Conservation (phyloP, 305 asterid genomes). For the Solanum hybrid region DNA sequence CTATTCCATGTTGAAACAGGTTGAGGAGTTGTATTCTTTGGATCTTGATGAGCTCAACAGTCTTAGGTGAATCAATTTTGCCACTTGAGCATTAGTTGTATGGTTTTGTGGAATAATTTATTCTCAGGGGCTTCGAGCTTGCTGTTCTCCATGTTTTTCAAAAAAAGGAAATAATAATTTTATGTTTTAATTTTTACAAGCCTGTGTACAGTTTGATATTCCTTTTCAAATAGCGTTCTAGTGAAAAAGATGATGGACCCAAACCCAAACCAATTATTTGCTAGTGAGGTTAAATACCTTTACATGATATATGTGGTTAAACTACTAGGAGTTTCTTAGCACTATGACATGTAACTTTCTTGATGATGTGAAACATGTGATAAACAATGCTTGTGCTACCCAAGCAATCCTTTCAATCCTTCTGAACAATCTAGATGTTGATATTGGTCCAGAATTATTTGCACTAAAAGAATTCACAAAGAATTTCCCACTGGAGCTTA, state of each 20-base stretch:
- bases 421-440: slow-evolving; percentile 69
- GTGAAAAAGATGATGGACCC: slow-evolving; percentile 94
- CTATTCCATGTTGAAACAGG: slow-evolving; percentile 35
- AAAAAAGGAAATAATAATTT: not conserved
- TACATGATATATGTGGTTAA: slow-evolving; percentile 1
- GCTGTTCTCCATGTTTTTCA: not conserved
- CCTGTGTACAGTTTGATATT: slow-evolving; percentile 81
- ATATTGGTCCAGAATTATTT: slow-evolving; percentile 68
- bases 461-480: slow-evolving; percentile 81
- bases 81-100: not conserved
- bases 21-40: slow-evolving; percentile 88
- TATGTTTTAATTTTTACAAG: slow-evolving; percentile 25
- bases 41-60: slow-evolving; percentile 76
- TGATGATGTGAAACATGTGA: slow-evolving; percentile 41
- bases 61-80: slow-evolving; percentile 42
- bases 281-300: slow-evolving; percentile 63
- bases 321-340: not conserved
- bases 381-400: slow-evolving; percentile 90
- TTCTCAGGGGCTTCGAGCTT: not conserved
- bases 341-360: not conserved
- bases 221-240: slow-evolving; percentile 95
- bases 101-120: not conserved
- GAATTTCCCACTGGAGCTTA: slow-evolving; percentile 83
- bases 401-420: slow-evolving; percentile 90
- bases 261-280: slow-evolving; percentile 80